These are phyloP conservation scores for Lithospermum erythrorhizon DNA, from an alignment of 257 asterid species.

Conservation along the genomic window DNA sequence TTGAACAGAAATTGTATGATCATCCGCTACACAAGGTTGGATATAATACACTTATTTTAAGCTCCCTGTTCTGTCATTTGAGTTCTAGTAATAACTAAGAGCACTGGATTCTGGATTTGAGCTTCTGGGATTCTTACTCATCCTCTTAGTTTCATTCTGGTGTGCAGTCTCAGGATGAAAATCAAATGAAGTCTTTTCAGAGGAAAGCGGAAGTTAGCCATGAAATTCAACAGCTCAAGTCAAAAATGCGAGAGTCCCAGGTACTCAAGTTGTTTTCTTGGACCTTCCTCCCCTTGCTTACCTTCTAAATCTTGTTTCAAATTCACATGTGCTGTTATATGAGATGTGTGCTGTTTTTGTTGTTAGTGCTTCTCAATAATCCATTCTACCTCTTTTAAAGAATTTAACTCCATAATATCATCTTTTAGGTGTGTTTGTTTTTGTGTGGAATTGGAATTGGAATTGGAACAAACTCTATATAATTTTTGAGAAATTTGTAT, in stretches of 20 bases:
- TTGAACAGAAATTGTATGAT: conserved; percentile 63
- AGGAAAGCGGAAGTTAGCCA: conserved; percentile 91
- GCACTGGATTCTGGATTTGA: background rate
- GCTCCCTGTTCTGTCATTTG: background rate
- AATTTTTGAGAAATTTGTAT: too few relatives aligned
- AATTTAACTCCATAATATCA: background rate
- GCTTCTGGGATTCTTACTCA: conserved; percentile 2
- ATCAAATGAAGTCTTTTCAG: conserved; percentile 69
- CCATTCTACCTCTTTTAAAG: background rate
- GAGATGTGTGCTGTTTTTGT: background rate
- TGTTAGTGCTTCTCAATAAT: background rate
- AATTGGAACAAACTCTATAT: too few relatives aligned
- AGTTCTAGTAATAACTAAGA: background rate
- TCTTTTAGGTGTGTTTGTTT: too few relatives aligned
- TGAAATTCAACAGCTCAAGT: conserved; percentile 88
- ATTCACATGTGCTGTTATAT: background rate
- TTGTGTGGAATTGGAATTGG: too few relatives aligned
- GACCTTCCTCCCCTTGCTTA: background rate
- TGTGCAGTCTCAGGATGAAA: conserved; percentile 73
- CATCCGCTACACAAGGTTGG: conserved; percentile 81
- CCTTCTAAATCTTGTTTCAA: background rate
- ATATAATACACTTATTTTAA: conserved; percentile 1
- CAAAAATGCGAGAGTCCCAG: conserved; percentile 86
- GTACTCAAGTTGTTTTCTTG: background rate
- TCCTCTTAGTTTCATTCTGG: conserved; percentile 7